Percentiles rank a stretch among this genome's conserved stretches.
phyloP scores from a whole-genome alignment of 768 basidiomycete genomes.

The Artomyces pyxidatus region DNA sequence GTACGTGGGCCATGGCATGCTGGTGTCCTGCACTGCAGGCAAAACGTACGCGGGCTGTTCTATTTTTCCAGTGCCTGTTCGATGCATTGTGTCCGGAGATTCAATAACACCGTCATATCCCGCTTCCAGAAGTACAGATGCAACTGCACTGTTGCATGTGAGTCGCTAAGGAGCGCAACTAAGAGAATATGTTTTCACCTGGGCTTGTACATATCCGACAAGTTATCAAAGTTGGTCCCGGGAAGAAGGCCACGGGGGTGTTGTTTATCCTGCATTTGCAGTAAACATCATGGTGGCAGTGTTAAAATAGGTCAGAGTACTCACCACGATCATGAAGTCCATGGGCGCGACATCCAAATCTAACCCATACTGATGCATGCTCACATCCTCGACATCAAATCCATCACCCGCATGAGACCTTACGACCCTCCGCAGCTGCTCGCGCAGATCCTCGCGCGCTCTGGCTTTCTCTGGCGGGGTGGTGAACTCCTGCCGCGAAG shows the following conservation, averaged over 20 bases:
- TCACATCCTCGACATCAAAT: slow-evolving; percentile 10
- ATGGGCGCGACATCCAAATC: slow-evolving; percentile 12
- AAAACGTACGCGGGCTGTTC: slow-evolving; percentile 1
- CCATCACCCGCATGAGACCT: not conserved
- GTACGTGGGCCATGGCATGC: slow-evolving; percentile 11
- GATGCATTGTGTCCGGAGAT: slow-evolving; percentile 4
- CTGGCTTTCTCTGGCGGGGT: too few species aligned
- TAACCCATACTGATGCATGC: slow-evolving; percentile 9
- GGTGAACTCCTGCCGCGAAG: too few species aligned
- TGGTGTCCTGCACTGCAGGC: not conserved
- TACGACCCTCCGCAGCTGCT: too few species aligned
- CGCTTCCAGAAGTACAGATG: slow-evolving; percentile 3
- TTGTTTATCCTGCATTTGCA: not conserved
- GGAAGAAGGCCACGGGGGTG: not conserved
- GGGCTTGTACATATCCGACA: slow-evolving; percentile 10
- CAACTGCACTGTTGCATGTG: slow-evolving; percentile 4
- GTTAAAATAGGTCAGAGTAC: not conserved
- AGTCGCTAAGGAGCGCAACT: too few species aligned
- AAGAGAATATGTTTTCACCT: too few species aligned
- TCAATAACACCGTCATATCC: slow-evolving; percentile 14
- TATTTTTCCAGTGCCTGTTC: not conserved
- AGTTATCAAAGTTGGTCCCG: not conserved
- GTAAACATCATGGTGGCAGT: not conserved
- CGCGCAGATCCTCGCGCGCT: too few species aligned
- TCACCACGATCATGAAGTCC: slow-evolving; percentile 9